Evolutionary conservation across 73 alveolate genomes (phyloP).

Genomic region (Paramecium tetraurelia): DNA sequence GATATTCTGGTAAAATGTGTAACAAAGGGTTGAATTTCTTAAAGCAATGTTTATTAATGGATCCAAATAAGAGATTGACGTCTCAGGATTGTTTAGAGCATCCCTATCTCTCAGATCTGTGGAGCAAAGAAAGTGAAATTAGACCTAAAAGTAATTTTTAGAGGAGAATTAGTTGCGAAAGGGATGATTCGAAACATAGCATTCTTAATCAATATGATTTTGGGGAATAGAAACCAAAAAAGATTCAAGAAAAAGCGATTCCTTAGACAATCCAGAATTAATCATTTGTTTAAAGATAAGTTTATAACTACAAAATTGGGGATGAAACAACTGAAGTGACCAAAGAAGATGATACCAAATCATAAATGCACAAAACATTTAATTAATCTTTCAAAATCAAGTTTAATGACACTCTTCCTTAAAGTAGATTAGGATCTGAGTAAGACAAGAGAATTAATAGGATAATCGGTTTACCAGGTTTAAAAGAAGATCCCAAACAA

Average conservation of each 20-base stretch:
- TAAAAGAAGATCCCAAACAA: not conserved
- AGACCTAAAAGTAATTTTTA: conserved; percentile 34
- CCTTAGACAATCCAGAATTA: not conserved
- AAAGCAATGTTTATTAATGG: conserved; percentile 84
- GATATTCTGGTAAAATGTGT: conserved; percentile 80
- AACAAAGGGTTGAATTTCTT: conserved; percentile 63
- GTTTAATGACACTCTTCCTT: not conserved
- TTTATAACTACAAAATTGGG: conserved; percentile 12
- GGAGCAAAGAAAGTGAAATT: conserved; percentile 72
- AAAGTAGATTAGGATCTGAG: conserved; percentile 51
- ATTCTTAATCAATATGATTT: not conserved
- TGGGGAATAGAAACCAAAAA: not conserved
- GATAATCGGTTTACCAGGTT: not conserved
- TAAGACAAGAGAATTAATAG: conserved; percentile 32
- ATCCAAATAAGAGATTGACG: conserved; percentile 85
- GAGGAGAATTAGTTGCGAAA: conserved; percentile 6
- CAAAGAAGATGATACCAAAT: not conserved
- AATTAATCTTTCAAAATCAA: conserved; percentile 28
- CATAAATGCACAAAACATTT: conserved; percentile 34
- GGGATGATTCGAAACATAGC: conserved; percentile 6
- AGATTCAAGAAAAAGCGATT: not conserved
- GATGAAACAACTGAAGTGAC: not conserved
- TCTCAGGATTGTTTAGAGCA: conserved; percentile 88
- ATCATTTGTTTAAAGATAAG: not conserved
- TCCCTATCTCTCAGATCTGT: conserved; percentile 82